Base-by-base conservation (phyloP, 2,329 filamentous ascomycete genomes). In the Calonectria ilicicola region DNA sequence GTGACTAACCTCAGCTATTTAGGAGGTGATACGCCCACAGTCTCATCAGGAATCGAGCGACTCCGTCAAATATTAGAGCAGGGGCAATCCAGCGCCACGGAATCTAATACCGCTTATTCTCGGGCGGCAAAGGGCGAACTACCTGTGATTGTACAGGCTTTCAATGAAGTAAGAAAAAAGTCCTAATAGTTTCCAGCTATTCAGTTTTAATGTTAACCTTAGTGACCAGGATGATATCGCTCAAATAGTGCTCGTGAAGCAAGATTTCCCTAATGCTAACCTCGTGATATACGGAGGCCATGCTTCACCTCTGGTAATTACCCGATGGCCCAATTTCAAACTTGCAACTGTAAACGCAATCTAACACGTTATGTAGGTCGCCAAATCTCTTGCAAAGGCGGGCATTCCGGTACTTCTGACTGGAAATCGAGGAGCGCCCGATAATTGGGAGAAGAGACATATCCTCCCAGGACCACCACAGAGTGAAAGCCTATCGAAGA, bases 371-470 rank as follows among this genome's bases (percentile, higher is more conserved):
- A 26, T 44, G 15, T 12, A 69, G 53, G 56, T 69, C 1, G 67
- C 67, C 10, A 63, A 69, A 21, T 35, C 38, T 14, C 27, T 69
- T 14, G 56, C 65, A 3, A 15, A 67, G n/a, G 65, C 49, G 5
- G 26, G 15, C 0, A 67, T 67, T 7, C 65, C 65, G 12, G 65
- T 67, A 2, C 27, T 67, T 60, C 40, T 67, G 8, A 56, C 49
- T 21, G 51, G 49, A 35, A 67, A 67, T 35, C 40, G 49, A 7
- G 65, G 51, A 26, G 65, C 46, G 9, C 65, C 65, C 8, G 49
- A 56, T 17, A 58, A 17, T 17, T 67, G 65, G 65, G 65, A 67
- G 51, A 60, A 56, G n/a, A 58, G 49, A 5, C 42, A 67, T 12
- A 53, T 40, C 3, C 42, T 67, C 14, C 38, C 40, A 12, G 65